Base-by-base conservation (phyloP, 441 rosid species). In the Eutrema salsugineum region DNA sequence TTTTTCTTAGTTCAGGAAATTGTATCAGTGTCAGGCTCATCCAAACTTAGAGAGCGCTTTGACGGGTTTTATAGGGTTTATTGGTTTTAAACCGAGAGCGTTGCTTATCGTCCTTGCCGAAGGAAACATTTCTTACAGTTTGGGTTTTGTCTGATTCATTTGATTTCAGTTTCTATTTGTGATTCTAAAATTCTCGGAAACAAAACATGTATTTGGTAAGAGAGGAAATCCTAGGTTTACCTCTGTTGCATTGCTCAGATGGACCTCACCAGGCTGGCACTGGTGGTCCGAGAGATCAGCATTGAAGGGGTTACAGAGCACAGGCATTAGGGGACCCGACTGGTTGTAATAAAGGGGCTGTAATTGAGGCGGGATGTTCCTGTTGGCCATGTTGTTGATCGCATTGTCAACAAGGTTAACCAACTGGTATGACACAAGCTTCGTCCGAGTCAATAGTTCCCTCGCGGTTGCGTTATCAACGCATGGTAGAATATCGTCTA, bases 401-500 rank as follows among this genome's bases (percentile, higher is more conserved):
- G 83, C 22, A 11, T 12, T 17, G 68, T 94, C 88, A 60, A 94
- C 81, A 16, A 86, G 77, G 55, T 35, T 70, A 16, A 80, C 85
- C 56, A 90, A 89, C 58, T 89, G 84, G 71, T 77, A 78, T 3
- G 89, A 81, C 42, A 87, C 92, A 69, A 81, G 65, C 86, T 87
- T 85, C 19, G 93, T 75, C 61, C 71, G 83, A 48, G n/a, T 6
- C 76, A 91, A 77, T 51, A 97, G 87, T 66, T 88, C 97, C 67
- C 85, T 88, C 16, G 97, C 94, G 5, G 96, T 95, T 70, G 91
- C 81, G 40, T 85, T 88, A 81, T 95, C 97, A 65, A 90, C 91
- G 24, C 98, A 93, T 0, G 99, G 96, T 8, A 95, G 86, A 33
- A 95, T 88, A 73, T 93, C 93, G 60, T 95, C 98, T 78, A 93